Evolutionary conservation across 306 rosid genomes (phyloP), one percentile per base, ranked within the genome.

Genomic region (Pyrus betulifolia): DNA sequence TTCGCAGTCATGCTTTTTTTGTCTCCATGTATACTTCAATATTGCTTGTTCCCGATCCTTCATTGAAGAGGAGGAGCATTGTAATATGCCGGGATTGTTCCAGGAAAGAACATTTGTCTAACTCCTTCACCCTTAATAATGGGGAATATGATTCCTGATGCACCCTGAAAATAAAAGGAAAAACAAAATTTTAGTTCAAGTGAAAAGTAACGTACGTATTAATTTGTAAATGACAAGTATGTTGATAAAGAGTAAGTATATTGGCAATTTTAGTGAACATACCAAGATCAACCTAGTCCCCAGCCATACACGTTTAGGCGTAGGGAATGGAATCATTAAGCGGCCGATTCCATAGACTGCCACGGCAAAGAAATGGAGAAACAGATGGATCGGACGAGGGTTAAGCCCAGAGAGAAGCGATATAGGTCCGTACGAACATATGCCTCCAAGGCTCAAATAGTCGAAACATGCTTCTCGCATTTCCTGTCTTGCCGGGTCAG

Each of bases 341-440:
- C 98, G 96, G 21, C 89, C 90, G n/a, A 93, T 89, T 22, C 95
- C 95, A 64, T 79, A 93, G 69, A 93, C 52, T 59, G 98, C 97
- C 12, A 93, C 97, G 0, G 91, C 95, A 21, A 91, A 86, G 84
- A 91, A 93, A 76, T 91, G 91, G 51, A 89, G 87, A 83, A 93
- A 85, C 83, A 93, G 79, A 78, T 81, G 81, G 33, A 87, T 69
- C 10, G 96, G 96, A 17, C 86, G 72, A 74, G 97, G 91, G 63
- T 89, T 86, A 57, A 93, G 90, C 70, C 95, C 98, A 6, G 98
- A 88, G 67, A 93, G 93, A 18, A 93, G 75, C 67, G 97, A 77
- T 35, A 88, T 76, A 12, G 96, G 96, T 80, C 98, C 95, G 38
- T 83, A 62, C 14, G 98, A 86, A 85, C 87, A 93, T 57, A 88